Conservation (phyloP, 257 asterid genomes). For the Solanum medicagineum region DNA sequence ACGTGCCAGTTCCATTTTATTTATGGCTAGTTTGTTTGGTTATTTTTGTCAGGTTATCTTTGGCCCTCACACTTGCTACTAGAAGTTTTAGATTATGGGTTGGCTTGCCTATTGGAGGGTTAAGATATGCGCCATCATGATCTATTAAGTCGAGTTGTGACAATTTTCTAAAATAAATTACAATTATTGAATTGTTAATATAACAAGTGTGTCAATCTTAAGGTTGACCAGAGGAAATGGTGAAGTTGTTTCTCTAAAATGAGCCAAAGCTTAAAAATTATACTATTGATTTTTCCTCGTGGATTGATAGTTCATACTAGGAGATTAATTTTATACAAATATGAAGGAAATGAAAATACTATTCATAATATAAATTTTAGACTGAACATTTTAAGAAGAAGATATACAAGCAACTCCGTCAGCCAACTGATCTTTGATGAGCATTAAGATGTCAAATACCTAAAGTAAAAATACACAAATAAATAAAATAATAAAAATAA, state of each 20-base stretch:
- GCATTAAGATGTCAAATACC: conserved; percentile 44
- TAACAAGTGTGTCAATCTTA: not conserved
- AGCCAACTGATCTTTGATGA: conserved; percentile 40
- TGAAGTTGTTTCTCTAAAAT: not conserved
- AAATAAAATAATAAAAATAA: not conserved
- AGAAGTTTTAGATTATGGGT: too few relatives aligned
- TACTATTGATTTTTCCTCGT: not conserved
- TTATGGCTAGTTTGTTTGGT: too few relatives aligned
- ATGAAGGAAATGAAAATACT: too few relatives aligned
- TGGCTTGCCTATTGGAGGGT: too few relatives aligned
- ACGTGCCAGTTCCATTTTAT: too few relatives aligned
- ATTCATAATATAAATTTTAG: not conserved
- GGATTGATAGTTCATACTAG: not conserved
- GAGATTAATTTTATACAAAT: not conserved
- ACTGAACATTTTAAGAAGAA: not conserved
- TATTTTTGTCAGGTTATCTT: too few relatives aligned
- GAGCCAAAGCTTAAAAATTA: not conserved
- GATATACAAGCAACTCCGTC: conserved; percentile 10
- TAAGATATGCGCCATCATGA: too few relatives aligned
- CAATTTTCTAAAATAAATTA: too few relatives aligned
- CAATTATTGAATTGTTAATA: not conserved
- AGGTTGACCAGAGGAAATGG: not conserved
- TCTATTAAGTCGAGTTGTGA: too few relatives aligned
- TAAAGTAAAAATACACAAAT: conserved; percentile 10
- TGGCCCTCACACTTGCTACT: too few relatives aligned